These are phyloP conservation scores for Bertia moriformis DNA, from an alignment of 2,329 filamentous ascomycete genomes.

Conservation along the genomic window DNA sequence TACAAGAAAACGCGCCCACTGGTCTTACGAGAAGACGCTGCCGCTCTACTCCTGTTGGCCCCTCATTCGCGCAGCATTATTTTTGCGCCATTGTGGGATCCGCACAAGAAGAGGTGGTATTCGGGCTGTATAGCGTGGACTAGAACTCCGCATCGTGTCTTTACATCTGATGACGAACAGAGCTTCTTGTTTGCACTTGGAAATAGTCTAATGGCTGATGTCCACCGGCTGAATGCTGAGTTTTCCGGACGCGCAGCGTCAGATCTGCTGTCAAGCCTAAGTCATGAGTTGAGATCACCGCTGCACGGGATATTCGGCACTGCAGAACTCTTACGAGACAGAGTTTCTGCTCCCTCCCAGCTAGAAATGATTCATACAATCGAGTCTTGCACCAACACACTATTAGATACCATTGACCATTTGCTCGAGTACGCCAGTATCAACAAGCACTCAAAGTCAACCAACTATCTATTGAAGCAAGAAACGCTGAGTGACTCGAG, in stretches of 20 bases:
- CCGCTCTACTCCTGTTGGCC: neutral
- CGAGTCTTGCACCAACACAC: neutral
- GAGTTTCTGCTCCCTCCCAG: neutral
- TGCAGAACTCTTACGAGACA: neutral
- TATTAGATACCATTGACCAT: neutral
- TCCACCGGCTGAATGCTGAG: neutral
- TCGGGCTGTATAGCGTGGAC: neutral
- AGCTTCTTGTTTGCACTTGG: neutral
- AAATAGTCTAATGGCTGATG: neutral
- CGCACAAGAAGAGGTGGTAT: neutral
- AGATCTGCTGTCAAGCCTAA: neutral
- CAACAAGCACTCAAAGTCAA: constrained; percentile 6
- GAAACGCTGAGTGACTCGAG: too few relatives aligned
- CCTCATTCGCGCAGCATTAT: neutral
- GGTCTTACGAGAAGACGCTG: neutral
- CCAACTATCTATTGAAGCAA: too few relatives aligned
- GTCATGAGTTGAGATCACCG: neutral
- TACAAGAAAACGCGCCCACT: neutral
- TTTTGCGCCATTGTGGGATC: neutral
- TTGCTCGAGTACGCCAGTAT: neutral
- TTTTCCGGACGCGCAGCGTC: neutral
- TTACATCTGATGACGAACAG: neutral
- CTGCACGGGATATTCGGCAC: neutral
- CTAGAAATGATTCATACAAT: neutral
- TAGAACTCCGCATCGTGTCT: neutral